phyloP scores from a whole-genome alignment of 768 basidiomycete species.

The Suillus occidentalis region DNA sequence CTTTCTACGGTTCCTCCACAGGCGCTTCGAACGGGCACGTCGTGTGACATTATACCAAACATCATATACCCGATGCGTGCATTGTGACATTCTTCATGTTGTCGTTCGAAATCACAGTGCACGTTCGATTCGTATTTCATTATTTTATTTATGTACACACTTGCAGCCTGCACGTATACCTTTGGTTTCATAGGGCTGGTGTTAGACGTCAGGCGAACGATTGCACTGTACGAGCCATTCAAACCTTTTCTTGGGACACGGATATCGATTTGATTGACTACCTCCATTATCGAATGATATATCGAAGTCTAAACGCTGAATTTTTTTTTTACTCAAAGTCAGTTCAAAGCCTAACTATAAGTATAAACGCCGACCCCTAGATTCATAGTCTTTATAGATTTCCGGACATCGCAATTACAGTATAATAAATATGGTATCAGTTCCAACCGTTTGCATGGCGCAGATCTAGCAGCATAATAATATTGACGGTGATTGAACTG shows the following conservation, averaged over 20 bases:
- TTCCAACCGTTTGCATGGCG: background rate
- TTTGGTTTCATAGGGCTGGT: background rate
- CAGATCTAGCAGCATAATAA: background rate
- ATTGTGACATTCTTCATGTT: constrained; percentile 4
- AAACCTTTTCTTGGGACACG: background rate
- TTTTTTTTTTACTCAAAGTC: background rate
- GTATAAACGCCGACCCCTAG: background rate
- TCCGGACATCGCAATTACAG: background rate
- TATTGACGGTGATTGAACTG: too few species aligned
- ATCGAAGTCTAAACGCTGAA: background rate
- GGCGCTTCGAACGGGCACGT: background rate
- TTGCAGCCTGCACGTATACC: constrained; percentile 1
- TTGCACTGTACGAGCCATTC: background rate
- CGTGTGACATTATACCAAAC: background rate
- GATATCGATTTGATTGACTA: constrained; percentile 1
- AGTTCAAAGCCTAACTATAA: background rate
- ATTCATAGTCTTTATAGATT: background rate
- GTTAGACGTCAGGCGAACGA: background rate
- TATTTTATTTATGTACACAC: background rate
- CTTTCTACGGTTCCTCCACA: constrained; percentile 21
- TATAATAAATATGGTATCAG: background rate
- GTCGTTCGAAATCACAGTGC: constrained; percentile 2
- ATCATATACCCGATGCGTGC: background rate
- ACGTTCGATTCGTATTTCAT: background rate
- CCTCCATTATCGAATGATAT: background rate